Percentiles rank a stretch among this genome's conserved stretches.
Conservation (phyloP, 176 grass and related monocot genomes). For the Eleusine coracana region DNA sequence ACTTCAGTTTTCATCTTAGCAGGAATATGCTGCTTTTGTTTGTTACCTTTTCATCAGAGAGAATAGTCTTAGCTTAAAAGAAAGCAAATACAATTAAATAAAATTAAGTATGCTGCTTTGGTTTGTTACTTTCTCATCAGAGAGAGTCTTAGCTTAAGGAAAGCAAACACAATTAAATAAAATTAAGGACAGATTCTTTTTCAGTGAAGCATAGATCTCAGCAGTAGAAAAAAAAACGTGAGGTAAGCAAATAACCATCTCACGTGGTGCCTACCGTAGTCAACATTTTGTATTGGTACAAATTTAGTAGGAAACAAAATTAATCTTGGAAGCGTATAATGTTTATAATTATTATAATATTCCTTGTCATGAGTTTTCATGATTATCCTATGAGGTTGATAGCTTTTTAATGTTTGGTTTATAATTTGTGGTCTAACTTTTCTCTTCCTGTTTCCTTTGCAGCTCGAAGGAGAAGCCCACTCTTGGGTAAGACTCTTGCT, state of each 20-base stretch:
- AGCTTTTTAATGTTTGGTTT: not conserved
- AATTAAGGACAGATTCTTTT: not conserved
- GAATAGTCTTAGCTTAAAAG: not conserved
- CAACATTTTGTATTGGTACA: not conserved
- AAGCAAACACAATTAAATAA: not conserved
- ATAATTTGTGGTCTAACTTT: slow-evolving; percentile 33
- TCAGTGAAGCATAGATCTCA: not conserved
- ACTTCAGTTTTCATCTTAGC: not conserved
- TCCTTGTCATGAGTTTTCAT: not conserved
- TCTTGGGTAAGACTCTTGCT: slow-evolving; percentile 70
- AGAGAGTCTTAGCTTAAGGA: not conserved
- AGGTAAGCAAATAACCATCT: not conserved
- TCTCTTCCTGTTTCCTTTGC: slow-evolving; percentile 38
- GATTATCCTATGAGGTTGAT: not conserved
- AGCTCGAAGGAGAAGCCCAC: slow-evolving; percentile 99
- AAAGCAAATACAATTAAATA: not conserved
- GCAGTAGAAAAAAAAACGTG: not conserved
- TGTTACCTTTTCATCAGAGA: not conserved
- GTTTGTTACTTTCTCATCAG: not conserved
- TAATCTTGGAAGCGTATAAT: not conserved
- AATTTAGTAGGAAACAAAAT: not conserved
- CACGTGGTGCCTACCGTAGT: not conserved
- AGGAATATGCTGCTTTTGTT: not conserved
- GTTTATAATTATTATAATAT: not conserved
- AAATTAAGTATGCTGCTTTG: no score